These are phyloP conservation scores for Dendrothele bispora DNA, from an alignment of 768 basidiomycete species.

Conservation along the genomic window DNA sequence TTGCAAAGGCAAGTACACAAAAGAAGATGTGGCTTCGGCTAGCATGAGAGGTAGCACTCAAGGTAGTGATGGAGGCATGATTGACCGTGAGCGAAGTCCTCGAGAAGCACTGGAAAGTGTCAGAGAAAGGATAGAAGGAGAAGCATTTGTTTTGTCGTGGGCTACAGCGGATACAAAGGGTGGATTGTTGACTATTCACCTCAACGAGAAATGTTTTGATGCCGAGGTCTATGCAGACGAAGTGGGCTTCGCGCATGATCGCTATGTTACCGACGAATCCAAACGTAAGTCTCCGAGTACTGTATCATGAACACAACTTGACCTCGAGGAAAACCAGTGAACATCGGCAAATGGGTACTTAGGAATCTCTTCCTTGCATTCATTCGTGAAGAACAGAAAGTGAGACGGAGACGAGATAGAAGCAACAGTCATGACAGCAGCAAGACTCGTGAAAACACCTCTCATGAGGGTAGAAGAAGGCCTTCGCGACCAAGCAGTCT, in stretches of 20 bases:
- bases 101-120: slow-evolving; percentile 86
- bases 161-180: slow-evolving; percentile 87
- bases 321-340: slow-evolving; percentile 51
- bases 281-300: slow-evolving; percentile 54
- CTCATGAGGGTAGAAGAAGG: slow-evolving; percentile 17
- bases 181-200: slow-evolving; percentile 83
- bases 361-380: slow-evolving; percentile 83
- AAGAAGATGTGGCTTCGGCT: slow-evolving; percentile 64
- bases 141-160: slow-evolving; percentile 85
- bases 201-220: slow-evolving; percentile 89
- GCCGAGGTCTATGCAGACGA: slow-evolving; percentile 96
- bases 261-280: slow-evolving; percentile 71
- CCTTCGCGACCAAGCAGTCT: slow-evolving; percentile 31
- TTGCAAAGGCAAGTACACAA: slow-evolving; percentile 71
- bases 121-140: slow-evolving; percentile 90
- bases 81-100: slow-evolving; percentile 59
- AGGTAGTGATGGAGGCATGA: slow-evolving; percentile 30
- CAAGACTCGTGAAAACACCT: slow-evolving; percentile 20
- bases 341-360: slow-evolving; percentile 89
- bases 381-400: slow-evolving; percentile 65
- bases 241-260: slow-evolving; percentile 64
- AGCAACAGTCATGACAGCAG: slow-evolving; percentile 23
- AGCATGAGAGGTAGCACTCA: slow-evolving; percentile 48
- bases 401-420: slow-evolving; percentile 32
- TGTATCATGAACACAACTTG: neutral